A percentile compares a stretch with the other conserved stretches of the same genome.
Evolutionary conservation across 352 stramenopile genomes (phyloP).

Genomic region (Phytophthora melonis): DNA sequence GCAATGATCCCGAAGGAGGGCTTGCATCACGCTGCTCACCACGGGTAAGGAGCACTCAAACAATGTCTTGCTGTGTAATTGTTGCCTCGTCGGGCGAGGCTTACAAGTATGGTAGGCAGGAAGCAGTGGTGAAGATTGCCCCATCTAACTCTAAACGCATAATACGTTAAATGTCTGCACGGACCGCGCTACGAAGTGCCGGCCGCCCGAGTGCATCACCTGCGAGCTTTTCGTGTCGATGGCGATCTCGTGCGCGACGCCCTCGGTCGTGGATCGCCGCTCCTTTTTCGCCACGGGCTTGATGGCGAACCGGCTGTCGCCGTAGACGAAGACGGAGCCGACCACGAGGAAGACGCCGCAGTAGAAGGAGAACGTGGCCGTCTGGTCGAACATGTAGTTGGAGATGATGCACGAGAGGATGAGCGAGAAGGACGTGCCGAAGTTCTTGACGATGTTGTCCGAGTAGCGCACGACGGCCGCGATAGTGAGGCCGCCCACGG

Average conservation of each 20-base stretch:
- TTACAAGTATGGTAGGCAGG: conserved; percentile 33
- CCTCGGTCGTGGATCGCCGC: conserved; percentile 39
- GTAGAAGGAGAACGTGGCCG: conserved; percentile 79
- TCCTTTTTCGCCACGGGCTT: conserved; percentile 47
- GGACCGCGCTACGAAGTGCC: conserved; percentile 60
- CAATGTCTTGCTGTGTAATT: conserved; percentile 35
- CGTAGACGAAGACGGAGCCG: conserved; percentile 87
- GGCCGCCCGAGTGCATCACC: conserved; percentile 38
- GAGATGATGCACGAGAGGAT: conserved; percentile 91
- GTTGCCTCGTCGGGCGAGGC: conserved; percentile 12
- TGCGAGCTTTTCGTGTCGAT: conserved; percentile 57
- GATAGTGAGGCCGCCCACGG: conserved; percentile 85
- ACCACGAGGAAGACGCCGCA: conserved; percentile 80
- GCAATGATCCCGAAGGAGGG: conserved; percentile 64
- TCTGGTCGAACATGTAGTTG: conserved; percentile 90
- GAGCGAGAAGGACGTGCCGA: conserved; percentile 89
- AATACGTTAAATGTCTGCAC: conserved; percentile 47
- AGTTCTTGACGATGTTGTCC: conserved; percentile 93
- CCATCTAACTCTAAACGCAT: conserved; percentile 39
- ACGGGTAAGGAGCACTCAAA: conserved; percentile 23
- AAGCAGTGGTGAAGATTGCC: conserved; percentile 10
- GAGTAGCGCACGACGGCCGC: conserved; percentile 89
- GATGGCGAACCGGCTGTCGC: conserved; percentile 80
- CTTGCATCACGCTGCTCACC: conserved; percentile 21
- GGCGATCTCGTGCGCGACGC: conserved; percentile 60